Evolutionary conservation across 257 asterid species (phyloP).

Genomic region (Cynanchum wilfordii): DNA sequence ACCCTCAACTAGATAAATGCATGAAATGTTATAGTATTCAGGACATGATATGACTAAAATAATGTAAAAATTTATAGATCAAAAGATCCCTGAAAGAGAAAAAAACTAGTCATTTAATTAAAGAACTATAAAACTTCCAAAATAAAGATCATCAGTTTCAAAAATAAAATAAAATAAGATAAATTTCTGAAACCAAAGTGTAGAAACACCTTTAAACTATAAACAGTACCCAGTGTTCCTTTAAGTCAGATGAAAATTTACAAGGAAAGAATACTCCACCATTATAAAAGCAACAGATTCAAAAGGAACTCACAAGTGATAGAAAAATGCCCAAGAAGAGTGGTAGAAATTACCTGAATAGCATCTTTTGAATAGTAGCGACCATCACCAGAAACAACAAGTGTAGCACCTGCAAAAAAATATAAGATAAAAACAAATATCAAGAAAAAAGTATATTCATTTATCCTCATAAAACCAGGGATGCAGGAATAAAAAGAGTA

Average conservation of each 20-base stretch:
- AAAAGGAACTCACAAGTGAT: not conserved
- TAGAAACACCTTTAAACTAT: not conserved
- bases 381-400: slow-evolving; percentile 99
- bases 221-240: not conserved
- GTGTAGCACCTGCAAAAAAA: slow-evolving; percentile 64
- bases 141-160: not conserved
- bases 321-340: not conserved
- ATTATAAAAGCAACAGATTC: not conserved
- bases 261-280: no score
- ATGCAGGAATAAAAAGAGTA: not conserved
- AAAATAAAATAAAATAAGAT: no score
- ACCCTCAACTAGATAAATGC: not conserved
- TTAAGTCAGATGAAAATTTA: not conserved
- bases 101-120: not conserved
- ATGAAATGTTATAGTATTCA: not conserved
- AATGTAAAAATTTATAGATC: not conserved
- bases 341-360: slow-evolving; percentile 51
- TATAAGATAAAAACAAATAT: not conserved
- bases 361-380: slow-evolving; percentile 95
- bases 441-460: not conserved
- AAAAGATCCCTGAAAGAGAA: not conserved
- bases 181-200: not conserved
- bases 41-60: not conserved
- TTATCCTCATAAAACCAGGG: not conserved
- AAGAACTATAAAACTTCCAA: not conserved